Percentiles rank a stretch among this genome's conserved stretches.
These are phyloP conservation scores for Sclerotinia subarctica DNA, from an alignment of 2,329 filamentous ascomycete species.

Conservation along the genomic window DNA sequence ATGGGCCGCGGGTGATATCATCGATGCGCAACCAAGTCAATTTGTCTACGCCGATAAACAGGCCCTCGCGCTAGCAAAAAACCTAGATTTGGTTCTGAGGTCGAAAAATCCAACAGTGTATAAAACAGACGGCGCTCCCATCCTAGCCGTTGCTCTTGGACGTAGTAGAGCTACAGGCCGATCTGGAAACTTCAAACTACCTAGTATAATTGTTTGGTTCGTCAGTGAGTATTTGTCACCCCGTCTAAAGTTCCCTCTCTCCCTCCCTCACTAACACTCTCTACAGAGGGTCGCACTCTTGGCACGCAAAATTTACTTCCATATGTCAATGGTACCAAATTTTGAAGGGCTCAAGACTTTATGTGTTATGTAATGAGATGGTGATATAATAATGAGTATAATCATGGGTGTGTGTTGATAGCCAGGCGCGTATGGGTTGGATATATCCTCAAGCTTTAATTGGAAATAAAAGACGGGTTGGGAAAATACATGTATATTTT, in stretches of 20 bases:
- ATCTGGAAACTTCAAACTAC: slow-evolving; percentile 30
- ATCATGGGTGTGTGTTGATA: neutral
- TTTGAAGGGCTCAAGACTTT: neutral
- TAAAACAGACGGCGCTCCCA: slow-evolving; percentile 26
- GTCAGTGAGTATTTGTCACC: slow-evolving; percentile 27
- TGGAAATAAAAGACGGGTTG: neutral
- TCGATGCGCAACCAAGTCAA: slow-evolving; percentile 30
- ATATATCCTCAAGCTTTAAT: neutral
- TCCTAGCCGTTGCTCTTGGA: slow-evolving; percentile 33
- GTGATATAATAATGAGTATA: neutral
- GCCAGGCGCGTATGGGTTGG: neutral
- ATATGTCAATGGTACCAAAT: slow-evolving; percentile 11
- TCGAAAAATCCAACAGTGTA: slow-evolving; percentile 29
- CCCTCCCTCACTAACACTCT: neutral
- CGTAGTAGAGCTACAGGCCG: slow-evolving; percentile 31
- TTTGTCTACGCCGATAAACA: slow-evolving; percentile 30
- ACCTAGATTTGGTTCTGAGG: slow-evolving; percentile 32
- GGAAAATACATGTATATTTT: neutral
- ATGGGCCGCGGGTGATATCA: slow-evolving; percentile 34
- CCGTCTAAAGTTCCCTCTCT: neutral
- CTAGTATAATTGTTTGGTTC: slow-evolving; percentile 32
- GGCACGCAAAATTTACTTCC: slow-evolving; percentile 5
- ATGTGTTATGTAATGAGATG: neutral
- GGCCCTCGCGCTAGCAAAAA: slow-evolving; percentile 29
- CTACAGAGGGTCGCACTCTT: slow-evolving; percentile 11